Base-by-base conservation (phyloP, 2,329 filamentous ascomycete species). In the Phyllosticta citriasiana region DNA sequence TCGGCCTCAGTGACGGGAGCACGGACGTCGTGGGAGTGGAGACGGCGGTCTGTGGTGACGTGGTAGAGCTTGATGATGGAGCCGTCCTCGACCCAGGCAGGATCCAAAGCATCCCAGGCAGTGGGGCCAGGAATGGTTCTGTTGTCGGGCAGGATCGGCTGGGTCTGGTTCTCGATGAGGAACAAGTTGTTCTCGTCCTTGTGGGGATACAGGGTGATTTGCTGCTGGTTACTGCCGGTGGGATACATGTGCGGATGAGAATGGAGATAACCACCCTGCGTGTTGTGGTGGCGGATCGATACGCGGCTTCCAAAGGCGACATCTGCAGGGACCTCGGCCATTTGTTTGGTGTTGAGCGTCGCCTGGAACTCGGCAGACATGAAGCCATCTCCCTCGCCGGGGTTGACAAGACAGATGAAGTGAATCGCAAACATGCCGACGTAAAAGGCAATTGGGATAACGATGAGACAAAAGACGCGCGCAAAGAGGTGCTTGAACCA, bases 311-410 rank as follows among this genome's bases (percentile, higher is more conserved):
- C 94, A 69, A 94, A 88, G 27, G 88, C 87, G 62, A 99, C 88
- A 76, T 99, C 92, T 30, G 89, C 94, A 1, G 94, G 88, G 4
- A 96, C 91, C 74, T 96, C 91, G 72, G 91, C 87, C 94, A 99
- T 99, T 59, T 84, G 87, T 80, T 97, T 99, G 70, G 86, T 92
- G 78, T 97, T 99, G 66, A 99, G 81, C 2, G 94, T 97, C 33
- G 94, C 89, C 78, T 99, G 94, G 80, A 99, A 99, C 72, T 99
- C 94, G 60, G 93, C 96, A 72, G 92, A 97, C 94, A 99, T 99
- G 80, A 99, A 99, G 60, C 94, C 94, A 75, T 99, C 94, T 60
- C 94, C 94, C 58, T 99, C 94, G 63, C 94, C 94, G 27, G 94
- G 94, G 77, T 99, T 99, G 63, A 88, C 84, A 52, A 99, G 83